phyloP scores from a whole-genome alignment of 2,329 filamentous ascomycete genomes.

The Zymoseptoria brevis region DNA sequence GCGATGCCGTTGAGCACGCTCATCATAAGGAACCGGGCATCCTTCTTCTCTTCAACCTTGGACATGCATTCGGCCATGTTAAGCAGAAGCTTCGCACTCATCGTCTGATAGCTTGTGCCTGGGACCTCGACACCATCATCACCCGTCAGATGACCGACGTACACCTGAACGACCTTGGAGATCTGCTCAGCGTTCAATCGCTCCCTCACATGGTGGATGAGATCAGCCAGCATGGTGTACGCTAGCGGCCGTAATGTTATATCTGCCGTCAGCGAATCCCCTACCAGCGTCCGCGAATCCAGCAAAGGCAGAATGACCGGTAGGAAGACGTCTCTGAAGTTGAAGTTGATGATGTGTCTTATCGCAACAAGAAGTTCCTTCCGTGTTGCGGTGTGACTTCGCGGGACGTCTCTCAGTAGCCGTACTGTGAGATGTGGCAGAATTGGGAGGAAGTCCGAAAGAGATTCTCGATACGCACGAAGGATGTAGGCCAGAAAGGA shows the following conservation, averaged over 20 bases:
- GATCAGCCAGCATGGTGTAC: slow-evolving; percentile 95
- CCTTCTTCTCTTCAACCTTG: slow-evolving; percentile 83
- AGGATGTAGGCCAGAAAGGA: slow-evolving; percentile 93
- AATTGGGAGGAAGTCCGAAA: slow-evolving; percentile 78
- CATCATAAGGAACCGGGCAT: slow-evolving; percentile 90
- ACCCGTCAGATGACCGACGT: slow-evolving; percentile 91
- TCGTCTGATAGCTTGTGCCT: slow-evolving; percentile 97
- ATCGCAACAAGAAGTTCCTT: slow-evolving; percentile 96
- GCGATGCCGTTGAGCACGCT: slow-evolving; percentile 97
- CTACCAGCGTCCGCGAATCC: slow-evolving; percentile 88
- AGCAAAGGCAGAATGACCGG: slow-evolving; percentile 90
- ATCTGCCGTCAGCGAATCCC: slow-evolving; percentile 91
- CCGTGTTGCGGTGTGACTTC: slow-evolving; percentile 85
- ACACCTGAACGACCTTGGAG: slow-evolving; percentile 89
- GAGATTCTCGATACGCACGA: slow-evolving; percentile 74
- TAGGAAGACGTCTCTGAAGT: slow-evolving; percentile 90
- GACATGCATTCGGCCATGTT: slow-evolving; percentile 99
- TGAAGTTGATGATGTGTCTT: slow-evolving; percentile 97
- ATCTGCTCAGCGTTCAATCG: slow-evolving; percentile 86
- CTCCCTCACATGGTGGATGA: slow-evolving; percentile 94
- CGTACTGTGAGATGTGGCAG: slow-evolving; percentile 86
- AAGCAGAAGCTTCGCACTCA: slow-evolving; percentile 93
- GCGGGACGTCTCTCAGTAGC: slow-evolving; percentile 83
- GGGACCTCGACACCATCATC: slow-evolving; percentile 59
- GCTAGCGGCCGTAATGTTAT: slow-evolving; percentile 92